Evolutionary conservation across 106 monocot species (phyloP), one percentile per base, ranked within the genome.

Genomic region (Allium sativum): DNA sequence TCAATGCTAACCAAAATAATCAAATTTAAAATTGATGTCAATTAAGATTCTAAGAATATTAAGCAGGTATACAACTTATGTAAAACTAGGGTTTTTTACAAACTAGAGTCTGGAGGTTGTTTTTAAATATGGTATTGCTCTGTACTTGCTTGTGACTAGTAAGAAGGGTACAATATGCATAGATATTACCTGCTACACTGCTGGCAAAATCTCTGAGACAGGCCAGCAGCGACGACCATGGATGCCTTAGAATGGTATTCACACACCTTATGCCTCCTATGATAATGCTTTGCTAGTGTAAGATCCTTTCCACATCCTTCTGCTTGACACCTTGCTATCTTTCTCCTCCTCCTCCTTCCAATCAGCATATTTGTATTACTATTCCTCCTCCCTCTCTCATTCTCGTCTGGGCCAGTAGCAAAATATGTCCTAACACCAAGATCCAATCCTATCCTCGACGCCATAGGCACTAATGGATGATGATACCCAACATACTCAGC

Each of bases 141-240:
- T 31, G 5, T 3, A 31, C 31, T 31, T 31, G 31, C 31, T 31
- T 31, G 31, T 31, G 5, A 31, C 31, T 31, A 31, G 31, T 31
- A 31, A 31, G 5, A 31, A 31, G 5, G 31, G 31, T 31, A 31
- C 31, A 31, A 31, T 31, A 31, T 7, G 40, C 12, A 6, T 10
- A 68, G 17, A 57, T 21, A 9, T 0, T 50, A 93, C 93, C 93
- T 77, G 89, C 89, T 93, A 76, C 93, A 93, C 72, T 93, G 93
- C 64, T 93, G 93, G 61, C 89, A 93, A 73, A 93, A 93, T 45
- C 93, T 82, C 71, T 93, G 89, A 13, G 72, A 76, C 58, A 83
- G 45, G 53, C 93, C 93, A 17, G 89, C 85, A 18, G 78, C 74
- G 45, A 85, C 63, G 43, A 89, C 88, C 6, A 85, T 76, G 10